Evolutionary conservation across 139 green algal species (phyloP).

Genomic region (Chlorella sp.): DNA sequence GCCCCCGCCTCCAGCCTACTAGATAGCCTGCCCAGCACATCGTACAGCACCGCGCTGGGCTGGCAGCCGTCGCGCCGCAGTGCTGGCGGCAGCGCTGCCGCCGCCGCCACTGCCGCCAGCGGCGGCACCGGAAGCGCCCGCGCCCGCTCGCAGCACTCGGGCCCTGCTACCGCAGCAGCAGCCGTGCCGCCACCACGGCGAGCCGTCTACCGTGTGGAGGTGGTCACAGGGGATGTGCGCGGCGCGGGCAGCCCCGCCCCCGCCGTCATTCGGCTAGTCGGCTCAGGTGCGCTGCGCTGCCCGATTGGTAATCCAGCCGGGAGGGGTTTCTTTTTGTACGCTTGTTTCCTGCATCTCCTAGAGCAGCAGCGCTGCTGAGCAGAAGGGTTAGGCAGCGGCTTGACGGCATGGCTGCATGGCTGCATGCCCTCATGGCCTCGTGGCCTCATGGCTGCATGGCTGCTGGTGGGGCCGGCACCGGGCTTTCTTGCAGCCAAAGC

Average conservation of each 20-base stretch:
- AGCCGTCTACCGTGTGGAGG: slow-evolving; percentile 45
- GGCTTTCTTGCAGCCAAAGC: no score
- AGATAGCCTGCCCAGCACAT: background rate
- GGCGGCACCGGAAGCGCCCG: background rate
- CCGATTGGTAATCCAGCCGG: no score
- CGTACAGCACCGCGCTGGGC: background rate
- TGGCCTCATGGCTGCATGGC: no score
- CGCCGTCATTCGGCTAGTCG: slow-evolving; percentile 43
- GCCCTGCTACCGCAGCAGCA: background rate
- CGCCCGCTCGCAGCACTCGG: background rate
- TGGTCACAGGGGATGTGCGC: slow-evolving; percentile 86
- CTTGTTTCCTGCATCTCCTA: no score
- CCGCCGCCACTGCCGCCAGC: background rate
- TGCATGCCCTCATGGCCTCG: no score
- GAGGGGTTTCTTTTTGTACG: no score
- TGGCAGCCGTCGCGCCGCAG: slow-evolving; percentile 10
- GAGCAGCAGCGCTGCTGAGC: no score
- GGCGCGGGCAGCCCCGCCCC: slow-evolving; percentile 76
- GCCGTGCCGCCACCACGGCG: background rate
- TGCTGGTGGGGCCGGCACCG: no score
- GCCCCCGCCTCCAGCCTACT: background rate
- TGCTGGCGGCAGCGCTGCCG: background rate
- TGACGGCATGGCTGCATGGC: no score
- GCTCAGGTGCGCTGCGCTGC: slow-evolving; percentile 28
- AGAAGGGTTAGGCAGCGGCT: no score